Percentiles rank a stretch among this genome's conserved stretches.
Conservation (phyloP, 768 basidiomycete genomes). For the Serendipita sp. region DNA sequence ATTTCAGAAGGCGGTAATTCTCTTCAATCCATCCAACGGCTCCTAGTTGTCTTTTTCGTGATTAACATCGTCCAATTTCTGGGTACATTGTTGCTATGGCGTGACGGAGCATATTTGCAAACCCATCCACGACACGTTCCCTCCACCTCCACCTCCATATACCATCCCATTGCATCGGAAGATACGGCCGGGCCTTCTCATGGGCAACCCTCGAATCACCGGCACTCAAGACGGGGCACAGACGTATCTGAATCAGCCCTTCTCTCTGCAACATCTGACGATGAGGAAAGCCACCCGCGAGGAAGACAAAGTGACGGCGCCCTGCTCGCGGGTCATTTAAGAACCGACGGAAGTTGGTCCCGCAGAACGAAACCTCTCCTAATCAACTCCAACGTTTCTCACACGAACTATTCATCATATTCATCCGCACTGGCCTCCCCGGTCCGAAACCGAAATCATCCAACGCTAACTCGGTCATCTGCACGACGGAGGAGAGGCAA, state of each 20-base stretch:
- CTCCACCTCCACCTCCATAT: neutral
- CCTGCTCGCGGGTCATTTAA: constrained; percentile 10
- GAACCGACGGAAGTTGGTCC: constrained; percentile 2
- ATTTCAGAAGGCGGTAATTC: constrained; percentile 7
- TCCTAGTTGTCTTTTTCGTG: constrained; percentile 40
- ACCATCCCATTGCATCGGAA: neutral
- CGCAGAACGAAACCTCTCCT: neutral
- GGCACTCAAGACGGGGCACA: neutral
- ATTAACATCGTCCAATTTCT: constrained; percentile 38
- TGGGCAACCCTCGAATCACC: neutral
- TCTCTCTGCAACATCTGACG: neutral
- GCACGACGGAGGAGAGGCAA: constrained; percentile 31
- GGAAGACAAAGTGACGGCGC: constrained; percentile 10
- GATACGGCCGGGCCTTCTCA: neutral
- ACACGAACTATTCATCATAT: neutral
- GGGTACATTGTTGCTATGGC: constrained; percentile 33
- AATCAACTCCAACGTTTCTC: constrained; percentile 2
- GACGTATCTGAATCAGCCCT: neutral
- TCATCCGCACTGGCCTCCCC: constrained; percentile 14
- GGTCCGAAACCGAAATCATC: constrained; percentile 13
- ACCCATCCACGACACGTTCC: neutral
- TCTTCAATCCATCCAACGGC: constrained; percentile 29
- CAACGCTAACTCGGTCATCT: constrained; percentile 13
- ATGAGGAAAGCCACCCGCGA: neutral
- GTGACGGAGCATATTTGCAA: constrained; percentile 10